A percentile compares a stretch with the other conserved stretches of the same genome.
These are phyloP conservation scores for Cryptococcus sp. DNA, from an alignment of 1,284 basidiomycete genomes.

Conservation along the genomic window DNA sequence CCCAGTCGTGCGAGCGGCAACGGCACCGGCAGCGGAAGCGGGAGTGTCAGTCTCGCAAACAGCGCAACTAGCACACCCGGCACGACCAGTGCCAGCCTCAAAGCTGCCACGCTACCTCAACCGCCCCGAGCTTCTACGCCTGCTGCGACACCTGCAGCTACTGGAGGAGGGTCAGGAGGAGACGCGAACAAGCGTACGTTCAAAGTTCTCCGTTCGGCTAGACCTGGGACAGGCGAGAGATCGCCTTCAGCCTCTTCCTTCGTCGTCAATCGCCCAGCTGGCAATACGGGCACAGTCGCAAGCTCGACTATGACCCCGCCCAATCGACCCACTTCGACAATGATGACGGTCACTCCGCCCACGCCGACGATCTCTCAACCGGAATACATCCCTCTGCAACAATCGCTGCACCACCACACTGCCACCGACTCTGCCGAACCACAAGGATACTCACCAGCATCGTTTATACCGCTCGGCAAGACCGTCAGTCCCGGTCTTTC, in stretches of 20 bases:
- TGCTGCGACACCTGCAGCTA: too few relatives aligned
- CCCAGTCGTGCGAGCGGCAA: neutral
- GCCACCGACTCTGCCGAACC: neutral
- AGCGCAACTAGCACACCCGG: too few relatives aligned
- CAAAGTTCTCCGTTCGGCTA: slow-evolving; percentile 18
- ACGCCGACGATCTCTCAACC: neutral
- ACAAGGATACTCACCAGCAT: slow-evolving; percentile 22
- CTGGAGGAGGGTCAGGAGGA: neutral
- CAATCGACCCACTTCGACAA: neutral
- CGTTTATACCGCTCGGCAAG: slow-evolving; percentile 19
- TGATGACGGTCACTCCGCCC: neutral
- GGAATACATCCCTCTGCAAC: neutral
- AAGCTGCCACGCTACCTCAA: too few relatives aligned
- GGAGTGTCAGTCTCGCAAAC: too few relatives aligned
- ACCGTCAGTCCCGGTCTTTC: slow-evolving; percentile 1
- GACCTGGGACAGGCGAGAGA: neutral
- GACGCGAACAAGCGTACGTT: slow-evolving; percentile 12
- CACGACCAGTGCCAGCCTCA: too few relatives aligned
- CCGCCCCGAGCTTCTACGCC: too few relatives aligned
- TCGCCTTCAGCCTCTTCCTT: slow-evolving; percentile 3
- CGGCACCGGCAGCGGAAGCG: too few relatives aligned
- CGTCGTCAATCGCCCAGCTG: slow-evolving; percentile 14
- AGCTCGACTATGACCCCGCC: too few relatives aligned
- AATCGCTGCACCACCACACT: too few relatives aligned
- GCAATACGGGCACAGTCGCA: neutral